Conservation (phyloP, 176 grass and related monocot species). For the Rhynchospora tenuis region DNA sequence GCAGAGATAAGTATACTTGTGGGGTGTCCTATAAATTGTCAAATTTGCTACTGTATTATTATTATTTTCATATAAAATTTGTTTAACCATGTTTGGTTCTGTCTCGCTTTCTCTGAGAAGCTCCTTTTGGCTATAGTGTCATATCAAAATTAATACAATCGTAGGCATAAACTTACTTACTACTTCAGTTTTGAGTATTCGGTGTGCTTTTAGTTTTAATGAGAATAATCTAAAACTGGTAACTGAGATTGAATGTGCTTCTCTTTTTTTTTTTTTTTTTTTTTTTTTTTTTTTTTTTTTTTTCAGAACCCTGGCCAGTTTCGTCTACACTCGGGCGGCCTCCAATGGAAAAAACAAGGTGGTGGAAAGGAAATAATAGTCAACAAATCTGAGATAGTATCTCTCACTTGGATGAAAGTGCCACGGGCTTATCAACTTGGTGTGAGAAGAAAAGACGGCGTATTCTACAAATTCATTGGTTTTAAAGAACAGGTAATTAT, state of each 20-base stretch:
- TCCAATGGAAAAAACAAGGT: conserved; percentile 83
- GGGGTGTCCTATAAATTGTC: not conserved
- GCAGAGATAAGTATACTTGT: not conserved
- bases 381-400: conserved; percentile 61
- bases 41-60: not conserved
- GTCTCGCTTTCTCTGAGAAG: not conserved
- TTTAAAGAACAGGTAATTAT: conserved; percentile 67
- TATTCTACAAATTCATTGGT: conserved; percentile 67
- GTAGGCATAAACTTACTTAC: not conserved
- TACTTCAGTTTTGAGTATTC: not conserved
- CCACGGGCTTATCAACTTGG: conserved; percentile 72
- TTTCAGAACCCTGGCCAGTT: conserved; percentile 72
- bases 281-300: conserved; percentile 21
- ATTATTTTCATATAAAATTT: not conserved
- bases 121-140: not conserved
- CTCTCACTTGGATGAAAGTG: conserved; percentile 63
- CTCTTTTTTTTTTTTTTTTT: too few species aligned
- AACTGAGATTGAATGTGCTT: not conserved
- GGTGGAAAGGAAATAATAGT: conserved; percentile 71
- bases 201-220: conserved; percentile 9
- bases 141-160: not conserved
- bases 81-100: not conserved
- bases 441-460: conserved; percentile 59
- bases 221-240: conserved; percentile 2
- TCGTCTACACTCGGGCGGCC: conserved; percentile 53